These are phyloP conservation scores for Ceratocystis cubensis DNA, from an alignment of 2,329 filamentous ascomycete species.

Conservation along the genomic window DNA sequence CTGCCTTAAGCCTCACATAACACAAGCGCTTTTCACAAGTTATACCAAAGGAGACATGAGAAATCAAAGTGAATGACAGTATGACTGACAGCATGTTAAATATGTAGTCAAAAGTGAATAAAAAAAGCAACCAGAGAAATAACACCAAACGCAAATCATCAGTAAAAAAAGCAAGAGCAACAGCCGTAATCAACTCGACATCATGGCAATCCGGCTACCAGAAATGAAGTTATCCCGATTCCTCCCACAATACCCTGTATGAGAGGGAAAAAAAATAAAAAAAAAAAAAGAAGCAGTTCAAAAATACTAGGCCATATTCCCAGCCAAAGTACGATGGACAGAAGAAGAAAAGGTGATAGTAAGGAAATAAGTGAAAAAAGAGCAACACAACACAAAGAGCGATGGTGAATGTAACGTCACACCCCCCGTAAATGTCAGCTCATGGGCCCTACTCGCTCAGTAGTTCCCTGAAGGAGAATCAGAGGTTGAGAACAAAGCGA, in stretches of 20 bases:
- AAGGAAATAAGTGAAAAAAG: not conserved
- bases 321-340: not conserved
- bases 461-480: constrained; percentile 6
- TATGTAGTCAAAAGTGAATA: not conserved
- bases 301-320: not conserved
- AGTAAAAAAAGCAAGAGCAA: not conserved
- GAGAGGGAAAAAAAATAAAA: not conserved
- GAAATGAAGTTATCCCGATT: not conserved
- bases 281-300: not conserved
- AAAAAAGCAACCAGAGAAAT: not conserved
- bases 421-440: not conserved
- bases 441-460: not conserved
- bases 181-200: not conserved
- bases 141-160: constrained; percentile 3
- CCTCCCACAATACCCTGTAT: not conserved
- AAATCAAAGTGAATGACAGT: not conserved
- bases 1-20: not conserved
- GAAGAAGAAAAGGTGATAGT: not conserved
- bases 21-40: not conserved
- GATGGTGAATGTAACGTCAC: not conserved
- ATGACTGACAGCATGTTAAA: not conserved
- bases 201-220: not conserved
- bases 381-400: constrained; percentile 9
- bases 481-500: constrained; percentile 38
- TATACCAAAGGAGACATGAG: not conserved